phyloP scores from a whole-genome alignment of 1,139 yeast species.

The Blastobotrys raffinosifermentans region DNA sequence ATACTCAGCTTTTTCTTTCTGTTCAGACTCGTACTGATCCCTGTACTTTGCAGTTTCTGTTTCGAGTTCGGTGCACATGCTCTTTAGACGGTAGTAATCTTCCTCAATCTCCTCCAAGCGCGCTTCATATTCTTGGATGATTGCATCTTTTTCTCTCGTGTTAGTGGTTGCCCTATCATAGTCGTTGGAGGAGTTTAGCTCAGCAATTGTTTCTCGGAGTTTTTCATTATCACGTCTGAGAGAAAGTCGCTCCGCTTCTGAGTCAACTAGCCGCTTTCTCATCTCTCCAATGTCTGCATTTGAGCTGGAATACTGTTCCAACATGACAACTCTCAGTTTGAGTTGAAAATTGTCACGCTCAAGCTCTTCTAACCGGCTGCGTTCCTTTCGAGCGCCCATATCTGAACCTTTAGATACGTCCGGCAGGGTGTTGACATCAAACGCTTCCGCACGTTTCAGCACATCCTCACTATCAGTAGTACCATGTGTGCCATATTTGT shows the following conservation, averaged over 20 bases:
- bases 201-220: constrained; percentile 14
- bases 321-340: constrained; percentile 16
- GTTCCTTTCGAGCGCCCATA: constrained; percentile 15
- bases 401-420: not conserved
- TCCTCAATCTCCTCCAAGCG: not conserved
- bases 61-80: not conserved
- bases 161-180: too few species aligned
- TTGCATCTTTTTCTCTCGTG: constrained; percentile 10
- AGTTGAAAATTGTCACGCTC: constrained; percentile 18
- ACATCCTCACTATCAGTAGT: too few species aligned
- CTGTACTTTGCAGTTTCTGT: not conserved
- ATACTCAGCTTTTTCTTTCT: too few species aligned
- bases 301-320: constrained; percentile 14
- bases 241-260: constrained; percentile 16
- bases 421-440: not conserved
- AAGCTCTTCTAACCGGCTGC: constrained; percentile 13
- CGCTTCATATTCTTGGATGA: constrained; percentile 6
- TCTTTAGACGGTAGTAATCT: not conserved
- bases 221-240: constrained; percentile 18
- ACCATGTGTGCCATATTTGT: too few species aligned
- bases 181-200: constrained; percentile 9
- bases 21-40: too few species aligned
- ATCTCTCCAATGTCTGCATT: constrained; percentile 18
- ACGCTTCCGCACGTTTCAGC: too few species aligned
- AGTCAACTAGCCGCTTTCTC: constrained; percentile 15